These are phyloP conservation scores for Colletotrichum neosansevieriae DNA, from an alignment of 2,329 filamentous ascomycete genomes.

Conservation along the genomic window DNA sequence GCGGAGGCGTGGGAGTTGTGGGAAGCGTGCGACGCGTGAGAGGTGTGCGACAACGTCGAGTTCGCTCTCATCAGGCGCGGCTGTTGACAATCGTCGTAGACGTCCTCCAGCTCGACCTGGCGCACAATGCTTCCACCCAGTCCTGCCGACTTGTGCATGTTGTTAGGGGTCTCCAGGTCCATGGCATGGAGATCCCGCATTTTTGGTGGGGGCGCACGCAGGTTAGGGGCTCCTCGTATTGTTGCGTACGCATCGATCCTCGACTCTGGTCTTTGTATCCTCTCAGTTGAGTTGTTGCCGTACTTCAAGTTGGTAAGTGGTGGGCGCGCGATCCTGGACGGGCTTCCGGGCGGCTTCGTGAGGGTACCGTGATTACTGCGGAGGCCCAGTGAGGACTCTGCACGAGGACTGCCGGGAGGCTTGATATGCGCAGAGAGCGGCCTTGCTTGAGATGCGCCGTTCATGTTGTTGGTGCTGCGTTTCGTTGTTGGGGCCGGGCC, in stretches of 20 bases:
- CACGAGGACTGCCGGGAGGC: slow-evolving; percentile 22
- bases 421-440: slow-evolving; percentile 37
- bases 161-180: slow-evolving; percentile 63
- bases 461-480: slow-evolving; percentile 44
- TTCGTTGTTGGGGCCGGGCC: slow-evolving; percentile 52
- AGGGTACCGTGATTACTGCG: slow-evolving; percentile 38
- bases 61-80: slow-evolving; percentile 53
- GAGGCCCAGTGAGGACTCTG: slow-evolving; percentile 39
- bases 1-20: slow-evolving; percentile 43
- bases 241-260: slow-evolving; percentile 54
- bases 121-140: slow-evolving; percentile 69
- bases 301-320: slow-evolving; percentile 77
- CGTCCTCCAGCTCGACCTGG: slow-evolving; percentile 80
- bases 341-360: slow-evolving; percentile 60
- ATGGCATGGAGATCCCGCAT: slow-evolving; percentile 82
- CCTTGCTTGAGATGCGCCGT: slow-evolving; percentile 34
- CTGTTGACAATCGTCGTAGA: slow-evolving; percentile 73
- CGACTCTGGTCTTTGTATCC: slow-evolving; percentile 59
- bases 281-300: slow-evolving; percentile 85
- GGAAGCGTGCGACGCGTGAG: slow-evolving; percentile 50
- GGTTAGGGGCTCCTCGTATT: slow-evolving; percentile 66
- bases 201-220: slow-evolving; percentile 83
- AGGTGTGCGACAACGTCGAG: slow-evolving; percentile 53
- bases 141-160: slow-evolving; percentile 61
- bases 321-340: slow-evolving; percentile 75